Base-by-base conservation (phyloP, 2,329 filamentous ascomycete species). In the Phaeosphaeriaceae sp. region DNA sequence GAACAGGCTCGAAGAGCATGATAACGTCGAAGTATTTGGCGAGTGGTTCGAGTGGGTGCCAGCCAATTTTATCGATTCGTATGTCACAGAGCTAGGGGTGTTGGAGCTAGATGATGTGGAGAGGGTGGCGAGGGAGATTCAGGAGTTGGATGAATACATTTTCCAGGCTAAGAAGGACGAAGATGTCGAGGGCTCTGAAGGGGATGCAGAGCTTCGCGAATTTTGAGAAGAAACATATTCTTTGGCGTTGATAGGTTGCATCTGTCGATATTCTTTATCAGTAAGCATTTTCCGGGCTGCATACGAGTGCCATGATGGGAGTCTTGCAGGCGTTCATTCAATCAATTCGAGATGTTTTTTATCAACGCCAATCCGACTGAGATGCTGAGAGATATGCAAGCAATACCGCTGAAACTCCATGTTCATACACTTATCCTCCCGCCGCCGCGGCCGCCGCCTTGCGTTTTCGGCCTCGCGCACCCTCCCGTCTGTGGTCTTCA, bases 41-140 rank as follows among this genome's bases (percentile, higher is more conserved):
- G 84, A 69, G 46, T 70, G 46, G 60, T 76, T 74, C 54, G 76
- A 78, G 49, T 75, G 69, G 70, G 70, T 79, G 2, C 65, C 69
- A 19, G 56, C 54, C 2, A 48, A 55, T 7, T 69, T 58, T 21
- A 60, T 78, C 7, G 70, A 76, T 62, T 52, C 48, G 11, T 74
- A 77, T 61, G 56, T 77, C 20, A 70, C 70, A 0, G 75, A 78
- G 24, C 20, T 49, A 21, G 75, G 75, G 0, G 17, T 60, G 1
- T 47, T 73, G 58, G 54, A 50, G 3, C 25, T 21, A 1, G 54
- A 57, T 15, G 65, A 70, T 17, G 62, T 77, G 25, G 44, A 47
- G 47, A 48, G 31, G 31, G 4, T 70, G 10, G 61, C 51, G 2
- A 25, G 7, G 15, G 58, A 70, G 46, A 58, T 62, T 7, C 56